Evolutionary conservation across 495 filamentous ascomycete species (phyloP), one percentile per base, ranked within the genome.

Genomic region (Daldinia vernicosa): DNA sequence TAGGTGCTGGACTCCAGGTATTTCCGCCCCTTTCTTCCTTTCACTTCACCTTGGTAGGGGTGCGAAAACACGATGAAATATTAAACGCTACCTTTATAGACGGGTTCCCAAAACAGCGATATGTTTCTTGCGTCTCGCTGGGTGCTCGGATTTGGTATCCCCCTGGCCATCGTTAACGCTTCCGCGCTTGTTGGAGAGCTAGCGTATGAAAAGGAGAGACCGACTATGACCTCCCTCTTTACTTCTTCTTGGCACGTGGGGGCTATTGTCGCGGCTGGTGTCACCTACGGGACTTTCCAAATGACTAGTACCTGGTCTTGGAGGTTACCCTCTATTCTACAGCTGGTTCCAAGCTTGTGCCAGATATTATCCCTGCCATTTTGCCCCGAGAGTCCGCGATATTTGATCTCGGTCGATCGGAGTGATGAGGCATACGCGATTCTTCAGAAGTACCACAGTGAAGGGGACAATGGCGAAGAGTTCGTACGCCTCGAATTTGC

Each of bases 41-140:
- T 37, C n/a, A 19, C 2, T 17, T 45, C 5, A 6, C 15, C 15
- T 12, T 55, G 9, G 0, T 15, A 19, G 27, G 5, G 9, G 28
- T 50, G 22, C 1, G 12, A 19, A 15, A 6, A 5, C 17, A 7
- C 26, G 30, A 8, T 15, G 43, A 22, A 15, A 33, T 28, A 12
- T 50, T 37, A 55, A 17, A 66, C 53, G 4, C 3, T 8, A 3
- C 14, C 1, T 12, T 59, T 74, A 19, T 70, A 79, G 64, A 72
- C 77, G 1, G 76, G 69, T 0, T 59, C 76, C 8, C 55, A 45
- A 33, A 78, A 78, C 68, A 55, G 37, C n/a, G 79, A 77, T 64
- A 89, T 89, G 85, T 90, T 87, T 67, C 79, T 90, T 32, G 82
- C 86, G 32, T 83, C 87, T 22, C 84, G 89, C 37, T 83, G 86